Conservation (phyloP, 495 filamentous ascomycete species). For the Amniculicola lignicola region DNA sequence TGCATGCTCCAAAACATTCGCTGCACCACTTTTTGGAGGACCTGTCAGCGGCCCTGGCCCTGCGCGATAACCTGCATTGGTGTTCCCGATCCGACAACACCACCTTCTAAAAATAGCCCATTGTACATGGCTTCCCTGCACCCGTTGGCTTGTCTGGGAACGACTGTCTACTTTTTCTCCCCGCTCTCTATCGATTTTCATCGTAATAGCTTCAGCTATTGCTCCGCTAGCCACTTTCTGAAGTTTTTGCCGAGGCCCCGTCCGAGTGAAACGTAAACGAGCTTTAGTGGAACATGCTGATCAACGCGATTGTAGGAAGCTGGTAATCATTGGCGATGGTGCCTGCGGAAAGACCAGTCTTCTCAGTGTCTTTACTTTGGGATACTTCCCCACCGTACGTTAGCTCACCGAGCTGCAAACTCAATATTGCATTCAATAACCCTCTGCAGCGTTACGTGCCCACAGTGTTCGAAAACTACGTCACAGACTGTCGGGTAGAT, state of each 20-base stretch:
- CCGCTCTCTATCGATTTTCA: background rate
- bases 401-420: constrained; percentile 5
- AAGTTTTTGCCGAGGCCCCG: constrained; percentile 1
- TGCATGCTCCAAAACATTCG: background rate
- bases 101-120: constrained; percentile 32
- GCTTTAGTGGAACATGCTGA: constrained; percentile 22
- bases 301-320: constrained; percentile 63
- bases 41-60: constrained; percentile 23
- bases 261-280: background rate
- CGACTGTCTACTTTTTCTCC: background rate
- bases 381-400: constrained; percentile 96
- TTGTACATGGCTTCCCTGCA: constrained; percentile 31
- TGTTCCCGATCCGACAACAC: constrained; percentile 33
- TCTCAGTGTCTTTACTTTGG: constrained; percentile 95
- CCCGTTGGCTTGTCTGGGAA: constrained; percentile 28
- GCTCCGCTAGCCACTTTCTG: constrained; percentile 6
- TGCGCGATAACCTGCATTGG: constrained; percentile 34
- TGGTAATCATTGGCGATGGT: constrained; percentile 98
- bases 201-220: background rate
- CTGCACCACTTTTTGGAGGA: constrained; percentile 8
- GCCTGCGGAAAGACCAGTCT: constrained; percentile 98
- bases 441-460: constrained; percentile 38
- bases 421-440: constrained; percentile 16
- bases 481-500: constrained; percentile 49
- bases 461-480: constrained; percentile 50